Evolutionary conservation across 2,329 filamentous ascomycete species (phyloP).

Genomic region (Neofusicoccum sp.): DNA sequence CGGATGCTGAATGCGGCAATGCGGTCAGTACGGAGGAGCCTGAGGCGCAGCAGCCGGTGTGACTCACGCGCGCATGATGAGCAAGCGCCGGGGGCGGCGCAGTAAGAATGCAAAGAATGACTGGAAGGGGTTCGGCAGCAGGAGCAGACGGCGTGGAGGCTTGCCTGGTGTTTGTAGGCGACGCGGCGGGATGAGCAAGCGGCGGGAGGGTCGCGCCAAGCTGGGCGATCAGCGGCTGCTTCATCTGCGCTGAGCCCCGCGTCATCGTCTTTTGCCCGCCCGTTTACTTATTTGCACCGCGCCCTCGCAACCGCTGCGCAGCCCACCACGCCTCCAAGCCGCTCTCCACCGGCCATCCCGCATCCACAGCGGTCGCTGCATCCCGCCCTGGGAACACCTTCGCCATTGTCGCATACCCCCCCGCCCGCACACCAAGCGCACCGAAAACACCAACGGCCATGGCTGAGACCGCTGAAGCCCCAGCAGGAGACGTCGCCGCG

Average conservation of each 20-base stretch:
- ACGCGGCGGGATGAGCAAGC: background rate
- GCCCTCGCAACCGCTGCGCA: background rate
- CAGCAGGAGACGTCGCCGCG: background rate
- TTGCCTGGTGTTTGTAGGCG: background rate
- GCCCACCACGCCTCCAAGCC: background rate
- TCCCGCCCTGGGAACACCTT: background rate
- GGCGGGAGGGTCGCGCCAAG: conserved; percentile 2
- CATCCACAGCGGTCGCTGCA: background rate
- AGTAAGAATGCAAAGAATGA: conserved; percentile 16
- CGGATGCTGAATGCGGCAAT: conserved; percentile 29
- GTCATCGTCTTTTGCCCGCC: conserved; percentile 12
- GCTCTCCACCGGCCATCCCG: background rate
- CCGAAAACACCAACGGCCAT: background rate
- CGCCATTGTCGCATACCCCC: conserved; percentile 4
- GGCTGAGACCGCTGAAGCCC: background rate
- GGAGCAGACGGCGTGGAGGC: background rate
- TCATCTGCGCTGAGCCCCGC: conserved; percentile 14
- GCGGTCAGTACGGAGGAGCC: conserved; percentile 1
- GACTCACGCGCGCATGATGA: conserved; percentile 17
- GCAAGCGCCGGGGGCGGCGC: background rate
- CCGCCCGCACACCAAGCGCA: background rate
- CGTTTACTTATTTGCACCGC: background rate
- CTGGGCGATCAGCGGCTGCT: conserved; percentile 9
- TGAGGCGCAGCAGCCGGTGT: background rate
- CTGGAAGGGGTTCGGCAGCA: background rate